Evolutionary conservation across 2,329 filamentous ascomycete genomes (phyloP).

Genomic region (Daldinia sp.): DNA sequence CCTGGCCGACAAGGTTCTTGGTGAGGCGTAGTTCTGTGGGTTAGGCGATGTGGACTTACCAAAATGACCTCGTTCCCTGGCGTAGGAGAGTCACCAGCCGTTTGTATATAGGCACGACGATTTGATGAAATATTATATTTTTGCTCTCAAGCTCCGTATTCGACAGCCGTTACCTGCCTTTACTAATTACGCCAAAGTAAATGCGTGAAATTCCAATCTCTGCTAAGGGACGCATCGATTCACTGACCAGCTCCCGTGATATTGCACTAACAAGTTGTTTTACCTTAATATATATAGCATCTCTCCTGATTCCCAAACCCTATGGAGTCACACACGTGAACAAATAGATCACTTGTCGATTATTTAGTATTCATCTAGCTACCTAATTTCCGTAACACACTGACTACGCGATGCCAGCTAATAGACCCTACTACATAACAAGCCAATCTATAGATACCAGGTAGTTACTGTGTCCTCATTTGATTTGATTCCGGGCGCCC

Average conservation of each 20-base stretch:
- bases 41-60: not conserved
- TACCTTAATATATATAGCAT: not conserved
- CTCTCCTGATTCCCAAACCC: not conserved
- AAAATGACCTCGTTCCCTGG: not conserved
- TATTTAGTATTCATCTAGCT: conserved; percentile 6
- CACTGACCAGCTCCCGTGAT: not conserved
- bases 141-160: not conserved
- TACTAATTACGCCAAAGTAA: not conserved
- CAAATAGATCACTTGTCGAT: conserved; percentile 3
- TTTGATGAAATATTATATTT: not conserved
- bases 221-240: not conserved
- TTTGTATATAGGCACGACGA: conserved; percentile 8
- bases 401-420: conserved; percentile 12
- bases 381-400: not conserved
- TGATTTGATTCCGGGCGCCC: conserved; percentile 28
- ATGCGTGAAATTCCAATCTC: not conserved
- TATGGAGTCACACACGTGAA: conserved; percentile 1
- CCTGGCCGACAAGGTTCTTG: conserved; percentile 64
- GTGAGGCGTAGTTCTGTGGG: conserved; percentile 36
- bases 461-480: not conserved
- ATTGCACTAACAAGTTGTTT: not conserved
- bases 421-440: conserved; percentile 12
- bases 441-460: conserved; percentile 29
- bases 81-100: not conserved
- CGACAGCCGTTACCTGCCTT: not conserved